These are phyloP conservation scores for Hypoxylon fuscum DNA, from an alignment of 495 filamentous ascomycete genomes.

Conservation along the genomic window DNA sequence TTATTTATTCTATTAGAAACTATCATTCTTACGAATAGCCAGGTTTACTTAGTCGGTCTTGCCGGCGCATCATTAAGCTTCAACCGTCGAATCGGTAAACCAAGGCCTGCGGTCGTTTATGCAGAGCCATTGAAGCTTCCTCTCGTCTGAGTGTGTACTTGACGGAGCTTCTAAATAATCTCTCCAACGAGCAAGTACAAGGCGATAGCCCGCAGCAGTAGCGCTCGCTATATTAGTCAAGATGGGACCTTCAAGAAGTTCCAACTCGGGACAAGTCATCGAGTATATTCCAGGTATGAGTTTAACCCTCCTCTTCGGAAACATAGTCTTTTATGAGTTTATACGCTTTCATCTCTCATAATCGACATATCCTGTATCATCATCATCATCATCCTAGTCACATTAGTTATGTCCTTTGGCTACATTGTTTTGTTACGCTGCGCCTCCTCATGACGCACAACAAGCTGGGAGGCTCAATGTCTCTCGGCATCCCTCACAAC, in stretches of 20 bases:
- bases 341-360: conserved; percentile 20
- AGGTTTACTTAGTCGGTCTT: conserved; percentile 11
- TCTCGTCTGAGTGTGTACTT: conserved; percentile 8
- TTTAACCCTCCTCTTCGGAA: not conserved
- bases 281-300: conserved; percentile 67
- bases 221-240: conserved; percentile 21
- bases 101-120: conserved; percentile 27
- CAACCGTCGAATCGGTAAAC: not conserved
- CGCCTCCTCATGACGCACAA: conserved; percentile 20
- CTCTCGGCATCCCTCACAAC: conserved; percentile 36
- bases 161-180: conserved; percentile 1
- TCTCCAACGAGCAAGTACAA: conserved; percentile 13
- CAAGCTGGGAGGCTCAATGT: conserved; percentile 23
- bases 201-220: conserved; percentile 11
- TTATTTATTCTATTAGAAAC: conserved; percentile 9
- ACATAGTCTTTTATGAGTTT: not conserved
- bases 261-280: conserved; percentile 63
- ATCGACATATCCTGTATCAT: conserved; percentile 20
- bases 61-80: conserved; percentile 5
- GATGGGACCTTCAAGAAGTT: conserved; percentile 54
- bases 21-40: too few species aligned
- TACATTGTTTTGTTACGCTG: conserved; percentile 34
- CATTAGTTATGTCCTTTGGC: conserved; percentile 23
- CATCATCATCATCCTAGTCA: conserved; percentile 25
- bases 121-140: conserved; percentile 32